These are phyloP conservation scores for Mycena pura DNA, from an alignment of 768 basidiomycete species.

Conservation along the genomic window DNA sequence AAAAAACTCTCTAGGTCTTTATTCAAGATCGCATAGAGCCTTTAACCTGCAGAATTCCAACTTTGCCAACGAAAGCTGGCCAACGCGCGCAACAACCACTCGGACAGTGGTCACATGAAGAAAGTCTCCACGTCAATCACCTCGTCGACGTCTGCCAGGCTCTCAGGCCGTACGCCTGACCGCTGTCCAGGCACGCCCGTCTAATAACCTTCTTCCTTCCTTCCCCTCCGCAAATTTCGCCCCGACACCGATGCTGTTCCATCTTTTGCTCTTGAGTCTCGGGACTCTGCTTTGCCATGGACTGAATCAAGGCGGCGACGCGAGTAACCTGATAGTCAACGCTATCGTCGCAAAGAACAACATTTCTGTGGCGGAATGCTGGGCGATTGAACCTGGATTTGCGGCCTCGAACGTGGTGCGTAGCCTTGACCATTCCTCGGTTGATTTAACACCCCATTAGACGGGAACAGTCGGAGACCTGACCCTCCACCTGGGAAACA, in stretches of 20 bases:
- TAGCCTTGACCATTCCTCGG: neutral
- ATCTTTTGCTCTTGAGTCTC: conserved; percentile 19
- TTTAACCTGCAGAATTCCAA: neutral
- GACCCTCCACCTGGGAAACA: conserved; percentile 25
- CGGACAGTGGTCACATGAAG: conserved; percentile 13
- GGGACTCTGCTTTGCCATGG: conserved; percentile 9
- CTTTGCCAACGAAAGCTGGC: conserved; percentile 9
- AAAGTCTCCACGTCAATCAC: neutral
- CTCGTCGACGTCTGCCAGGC: conserved; percentile 8
- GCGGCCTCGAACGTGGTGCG: conserved; percentile 28
- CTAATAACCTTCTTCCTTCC: conserved; percentile 12
- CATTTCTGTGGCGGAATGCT: conserved; percentile 29
- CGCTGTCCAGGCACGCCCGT: conserved; percentile 5
- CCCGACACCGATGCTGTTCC: conserved; percentile 18
- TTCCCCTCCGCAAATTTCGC: conserved; percentile 10
- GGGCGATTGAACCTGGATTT: conserved; percentile 27
- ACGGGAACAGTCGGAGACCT: conserved; percentile 28
- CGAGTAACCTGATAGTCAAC: conserved; percentile 27
- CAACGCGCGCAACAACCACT: conserved; percentile 2
- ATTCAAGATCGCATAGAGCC: neutral
- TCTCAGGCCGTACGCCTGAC: conserved; percentile 9
- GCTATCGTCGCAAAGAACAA: conserved; percentile 26
- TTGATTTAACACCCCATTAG: conserved; percentile 10
- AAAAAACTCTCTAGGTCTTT: neutral
- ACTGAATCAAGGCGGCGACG: conserved; percentile 12